phyloP scores from a whole-genome alignment of 257 asterid species.

The Scutellaria galericulata region DNA sequence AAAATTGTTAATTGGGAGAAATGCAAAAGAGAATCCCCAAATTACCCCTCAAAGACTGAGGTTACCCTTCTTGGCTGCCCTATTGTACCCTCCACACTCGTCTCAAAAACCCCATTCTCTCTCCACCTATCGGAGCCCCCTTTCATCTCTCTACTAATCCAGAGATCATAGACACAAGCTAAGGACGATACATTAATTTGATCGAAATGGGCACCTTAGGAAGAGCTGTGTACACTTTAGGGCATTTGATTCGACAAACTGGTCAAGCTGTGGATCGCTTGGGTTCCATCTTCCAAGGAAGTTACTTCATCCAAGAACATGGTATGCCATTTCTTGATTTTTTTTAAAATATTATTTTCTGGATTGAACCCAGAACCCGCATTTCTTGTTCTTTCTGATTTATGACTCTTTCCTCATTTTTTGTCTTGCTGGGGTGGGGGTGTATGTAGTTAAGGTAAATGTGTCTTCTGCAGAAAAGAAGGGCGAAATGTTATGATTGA shows the following conservation, averaged over 20 bases:
- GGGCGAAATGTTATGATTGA: constrained; percentile 14
- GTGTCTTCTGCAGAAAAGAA: background rate
- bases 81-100: constrained; percentile 6
- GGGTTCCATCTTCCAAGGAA: constrained; percentile 73
- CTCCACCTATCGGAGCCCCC: constrained; percentile 16
- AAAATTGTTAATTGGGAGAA: background rate
- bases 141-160: background rate
- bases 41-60: background rate
- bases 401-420: background rate
- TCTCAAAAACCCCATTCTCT: constrained; percentile 7
- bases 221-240: constrained; percentile 70
- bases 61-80: constrained; percentile 5
- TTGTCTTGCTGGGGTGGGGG: background rate
- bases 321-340: constrained; percentile 38
- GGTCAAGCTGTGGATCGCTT: constrained; percentile 88
- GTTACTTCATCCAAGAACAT: constrained; percentile 62
- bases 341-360: background rate
- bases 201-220: constrained; percentile 74
- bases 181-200: background rate
- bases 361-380: constrained; percentile 14
- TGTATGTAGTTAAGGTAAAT: background rate
- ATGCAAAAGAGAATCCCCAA: background rate
- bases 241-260: constrained; percentile 66
- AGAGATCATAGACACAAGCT: background rate
- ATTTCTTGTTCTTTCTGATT: constrained; percentile 5